These are phyloP conservation scores for Penicillium concentricum DNA, from an alignment of 2,329 filamentous ascomycete genomes.

Conservation along the genomic window DNA sequence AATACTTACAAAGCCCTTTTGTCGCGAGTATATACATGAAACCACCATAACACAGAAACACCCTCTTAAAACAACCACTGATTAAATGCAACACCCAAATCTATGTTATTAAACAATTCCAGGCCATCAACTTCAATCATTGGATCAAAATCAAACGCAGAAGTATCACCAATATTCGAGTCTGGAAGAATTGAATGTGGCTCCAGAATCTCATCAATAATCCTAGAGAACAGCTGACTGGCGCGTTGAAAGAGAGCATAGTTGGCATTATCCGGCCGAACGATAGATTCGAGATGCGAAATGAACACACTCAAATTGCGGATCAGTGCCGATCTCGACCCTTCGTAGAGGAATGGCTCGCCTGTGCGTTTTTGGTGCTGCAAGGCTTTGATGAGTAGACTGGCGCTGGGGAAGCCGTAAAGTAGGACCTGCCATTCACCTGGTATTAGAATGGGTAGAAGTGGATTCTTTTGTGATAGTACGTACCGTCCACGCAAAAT, in stretches of 20 bases:
- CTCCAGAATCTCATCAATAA: constrained; percentile 29
- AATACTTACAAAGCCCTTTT: background rate
- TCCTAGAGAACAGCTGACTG: constrained; percentile 22
- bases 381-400: constrained; percentile 26
- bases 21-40: background rate
- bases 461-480: background rate
- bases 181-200: constrained; percentile 7
- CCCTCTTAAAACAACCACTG: constrained; percentile 20
- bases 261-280: constrained; percentile 32
- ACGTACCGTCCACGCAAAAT: constrained; percentile 25
- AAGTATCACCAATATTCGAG: background rate
- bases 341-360: constrained; percentile 30
- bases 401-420: constrained; percentile 29
- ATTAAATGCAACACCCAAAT: constrained; percentile 21
- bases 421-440: constrained; percentile 17
- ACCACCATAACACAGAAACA: background rate
- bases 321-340: constrained; percentile 38
- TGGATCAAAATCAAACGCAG: constrained; percentile 8
- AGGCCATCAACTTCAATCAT: constrained; percentile 18
- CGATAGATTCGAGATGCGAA: constrained; percentile 38
- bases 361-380: constrained; percentile 24
- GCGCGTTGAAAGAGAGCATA: constrained; percentile 23
- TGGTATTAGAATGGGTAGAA: background rate
- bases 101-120: constrained; percentile 22
- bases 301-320: constrained; percentile 43